Conservation (phyloP, 257 asterid genomes). For the Coffea eugenioides region DNA sequence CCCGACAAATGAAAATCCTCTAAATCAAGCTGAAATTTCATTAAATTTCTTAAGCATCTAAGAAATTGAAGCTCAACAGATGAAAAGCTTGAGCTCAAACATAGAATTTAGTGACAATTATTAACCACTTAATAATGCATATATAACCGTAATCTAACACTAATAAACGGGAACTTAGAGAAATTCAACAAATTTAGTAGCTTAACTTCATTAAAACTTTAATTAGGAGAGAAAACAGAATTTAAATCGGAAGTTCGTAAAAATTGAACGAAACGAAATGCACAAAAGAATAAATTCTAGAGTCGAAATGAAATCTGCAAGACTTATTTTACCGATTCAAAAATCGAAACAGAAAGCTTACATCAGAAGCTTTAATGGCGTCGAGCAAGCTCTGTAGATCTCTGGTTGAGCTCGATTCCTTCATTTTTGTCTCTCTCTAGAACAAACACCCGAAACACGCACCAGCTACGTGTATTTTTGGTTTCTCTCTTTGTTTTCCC, state of each 20-base stretch:
- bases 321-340: neutral
- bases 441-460: neutral
- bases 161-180: neutral
- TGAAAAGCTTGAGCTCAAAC: neutral
- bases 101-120: neutral
- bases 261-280: neutral
- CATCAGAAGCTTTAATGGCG: constrained; percentile 71
- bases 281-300: neutral
- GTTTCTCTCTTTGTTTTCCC: constrained; percentile 36
- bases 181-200: neutral
- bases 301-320: neutral
- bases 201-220: neutral
- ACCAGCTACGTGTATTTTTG: neutral
- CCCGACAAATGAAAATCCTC: neutral
- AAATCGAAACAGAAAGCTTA: constrained; percentile 31
- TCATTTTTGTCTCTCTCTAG: constrained; percentile 35
- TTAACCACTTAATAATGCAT: neutral
- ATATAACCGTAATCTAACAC: neutral
- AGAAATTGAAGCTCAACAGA: neutral
- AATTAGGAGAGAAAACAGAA: neutral
- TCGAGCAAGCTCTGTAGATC: constrained; percentile 51
- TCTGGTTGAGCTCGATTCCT: constrained; percentile 34
- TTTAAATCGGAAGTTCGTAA: neutral
- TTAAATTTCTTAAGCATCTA: neutral
- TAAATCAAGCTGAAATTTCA: neutral